phyloP scores from a whole-genome alignment of 306 rosid genomes.

The Hippophae gyantsensis region DNA sequence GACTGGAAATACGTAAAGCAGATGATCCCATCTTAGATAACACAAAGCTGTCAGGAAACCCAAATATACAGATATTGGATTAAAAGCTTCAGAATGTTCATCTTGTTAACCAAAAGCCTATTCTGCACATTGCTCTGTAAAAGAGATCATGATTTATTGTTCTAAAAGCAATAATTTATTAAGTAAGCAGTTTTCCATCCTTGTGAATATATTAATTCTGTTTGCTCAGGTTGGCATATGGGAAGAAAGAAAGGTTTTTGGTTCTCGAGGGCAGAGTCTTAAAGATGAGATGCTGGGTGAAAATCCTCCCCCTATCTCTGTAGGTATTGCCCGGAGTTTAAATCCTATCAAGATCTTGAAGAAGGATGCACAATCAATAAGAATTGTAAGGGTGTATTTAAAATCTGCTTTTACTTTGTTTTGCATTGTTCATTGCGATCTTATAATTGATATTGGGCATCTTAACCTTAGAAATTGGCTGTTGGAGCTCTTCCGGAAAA shows the following conservation, averaged over 20 bases:
- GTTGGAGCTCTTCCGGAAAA: conserved; percentile 82
- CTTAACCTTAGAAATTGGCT: conserved; percentile 69
- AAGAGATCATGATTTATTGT: too few species aligned
- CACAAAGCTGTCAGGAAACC: too few species aligned
- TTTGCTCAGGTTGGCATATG: conserved; percentile 71
- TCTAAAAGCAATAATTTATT: too few species aligned
- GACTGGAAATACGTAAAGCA: too few species aligned
- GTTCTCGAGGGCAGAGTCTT: conserved; percentile 88
- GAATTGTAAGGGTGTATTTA: conserved; percentile 59
- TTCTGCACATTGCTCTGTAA: too few species aligned
- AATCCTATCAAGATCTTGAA: conserved; percentile 79
- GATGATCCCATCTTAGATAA: too few species aligned
- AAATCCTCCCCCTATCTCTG: conserved; percentile 42
- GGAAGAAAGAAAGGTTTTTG: conserved; percentile 97
- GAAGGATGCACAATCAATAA: conserved; percentile 77
- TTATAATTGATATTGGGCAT: conserved; percentile 16
- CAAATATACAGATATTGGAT: too few species aligned
- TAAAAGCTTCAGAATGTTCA: too few species aligned
- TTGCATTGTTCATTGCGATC: conserved; percentile 16
- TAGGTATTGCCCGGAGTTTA: conserved; percentile 63
- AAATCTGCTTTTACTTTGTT: conserved; percentile 14
- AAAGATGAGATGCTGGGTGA: conserved; percentile 78
- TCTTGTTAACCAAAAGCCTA: too few species aligned
- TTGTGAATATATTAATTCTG: conserved; percentile 1
- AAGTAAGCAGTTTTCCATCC: too few species aligned